Conservation (phyloP, 2,329 filamentous ascomycete genomes). For the Nemania sp. region DNA sequence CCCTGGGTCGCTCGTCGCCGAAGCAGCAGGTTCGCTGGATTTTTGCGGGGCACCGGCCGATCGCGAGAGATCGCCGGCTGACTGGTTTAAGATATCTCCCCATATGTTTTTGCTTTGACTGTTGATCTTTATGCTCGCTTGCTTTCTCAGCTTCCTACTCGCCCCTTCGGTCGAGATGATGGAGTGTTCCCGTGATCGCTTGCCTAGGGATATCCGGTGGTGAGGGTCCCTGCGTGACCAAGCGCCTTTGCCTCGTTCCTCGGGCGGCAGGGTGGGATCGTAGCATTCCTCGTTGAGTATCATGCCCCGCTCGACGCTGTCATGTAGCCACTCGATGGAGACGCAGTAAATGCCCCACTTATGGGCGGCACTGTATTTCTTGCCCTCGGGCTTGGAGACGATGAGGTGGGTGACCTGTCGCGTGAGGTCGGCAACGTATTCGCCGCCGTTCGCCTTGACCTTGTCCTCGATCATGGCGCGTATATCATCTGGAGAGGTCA, state of each 20-base stretch:
- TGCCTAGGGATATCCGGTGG: conserved; percentile 56
- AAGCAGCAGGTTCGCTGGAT: conserved; percentile 21
- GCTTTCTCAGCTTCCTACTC: conserved; percentile 81
- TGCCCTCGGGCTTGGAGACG: conserved; percentile 75
- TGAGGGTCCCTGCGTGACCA: conserved; percentile 64
- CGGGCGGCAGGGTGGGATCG: conserved; percentile 70
- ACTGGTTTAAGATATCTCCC: conserved; percentile 73
- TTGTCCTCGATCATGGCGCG: conserved; percentile 72
- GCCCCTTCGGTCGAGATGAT: conserved; percentile 57
- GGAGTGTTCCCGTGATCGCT: conserved; percentile 60
- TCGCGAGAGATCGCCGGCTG: conserved; percentile 39
- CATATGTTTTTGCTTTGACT: conserved; percentile 84
- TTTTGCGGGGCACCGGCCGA: conserved; percentile 18
- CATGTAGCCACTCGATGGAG: conserved; percentile 80
- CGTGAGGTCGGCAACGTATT: conserved; percentile 86
- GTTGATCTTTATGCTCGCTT: conserved; percentile 80
- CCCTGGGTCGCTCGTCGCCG: conserved; percentile 3
- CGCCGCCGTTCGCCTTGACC: conserved; percentile 73
- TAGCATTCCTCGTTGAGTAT: conserved; percentile 86
- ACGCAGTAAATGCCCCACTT: conserved; percentile 82
- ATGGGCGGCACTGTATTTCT: conserved; percentile 88
- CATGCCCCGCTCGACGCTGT: conserved; percentile 86
- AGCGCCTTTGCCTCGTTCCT: conserved; percentile 77
- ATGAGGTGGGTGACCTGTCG: conserved; percentile 87
- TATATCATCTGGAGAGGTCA: conserved; percentile 56